A percentile compares a stretch with the other conserved stretches of the same genome.
Evolutionary conservation across 768 basidiomycete genomes (phyloP).

Genomic region (Cystobasidium tubakii): DNA sequence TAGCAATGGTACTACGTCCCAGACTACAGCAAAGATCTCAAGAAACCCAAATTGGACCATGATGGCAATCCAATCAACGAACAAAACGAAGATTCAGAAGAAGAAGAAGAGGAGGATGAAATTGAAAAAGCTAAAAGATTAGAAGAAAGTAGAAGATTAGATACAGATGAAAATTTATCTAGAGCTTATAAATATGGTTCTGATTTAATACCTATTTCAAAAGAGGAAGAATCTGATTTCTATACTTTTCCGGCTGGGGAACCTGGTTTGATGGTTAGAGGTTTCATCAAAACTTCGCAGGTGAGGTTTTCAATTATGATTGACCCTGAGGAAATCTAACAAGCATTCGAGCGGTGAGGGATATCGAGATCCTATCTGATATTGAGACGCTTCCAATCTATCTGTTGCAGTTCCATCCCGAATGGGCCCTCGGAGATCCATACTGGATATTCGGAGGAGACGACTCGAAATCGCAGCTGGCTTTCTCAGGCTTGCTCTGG

Average conservation of each 20-base stretch:
- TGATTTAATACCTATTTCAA: conserved; percentile 29
- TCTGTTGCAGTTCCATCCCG: conserved; percentile 17
- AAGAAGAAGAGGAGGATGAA: conserved; percentile 22
- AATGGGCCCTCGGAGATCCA: conserved; percentile 32
- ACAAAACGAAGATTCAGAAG: conserved; percentile 12
- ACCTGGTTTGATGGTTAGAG: conserved; percentile 13
- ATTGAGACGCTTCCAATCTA: too few species aligned
- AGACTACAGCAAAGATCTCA: conserved; percentile 8
- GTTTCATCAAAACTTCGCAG: conserved; percentile 20
- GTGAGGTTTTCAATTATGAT: background rate
- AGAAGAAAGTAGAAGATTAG: conserved; percentile 21
- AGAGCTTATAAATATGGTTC: conserved; percentile 34
- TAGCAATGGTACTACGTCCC: conserved; percentile 12
- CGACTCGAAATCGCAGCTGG: background rate
- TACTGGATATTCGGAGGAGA: conserved; percentile 29
- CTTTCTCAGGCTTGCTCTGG: conserved; percentile 26
- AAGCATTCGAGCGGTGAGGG: background rate
- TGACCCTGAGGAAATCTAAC: too few species aligned
- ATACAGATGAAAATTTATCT: conserved; percentile 14
- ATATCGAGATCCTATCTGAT: too few species aligned
- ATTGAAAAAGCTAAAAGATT: conserved; percentile 13
- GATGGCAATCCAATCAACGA: background rate
- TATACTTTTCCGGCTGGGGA: conserved; percentile 14
- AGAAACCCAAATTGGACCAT: background rate
- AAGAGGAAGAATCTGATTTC: conserved; percentile 22